A percentile compares a stretch with the other conserved stretches of the same genome.
These are phyloP conservation scores for Pseudoneurospora amorphoporcata DNA, from an alignment of 495 filamentous ascomycete species.

Conservation along the genomic window DNA sequence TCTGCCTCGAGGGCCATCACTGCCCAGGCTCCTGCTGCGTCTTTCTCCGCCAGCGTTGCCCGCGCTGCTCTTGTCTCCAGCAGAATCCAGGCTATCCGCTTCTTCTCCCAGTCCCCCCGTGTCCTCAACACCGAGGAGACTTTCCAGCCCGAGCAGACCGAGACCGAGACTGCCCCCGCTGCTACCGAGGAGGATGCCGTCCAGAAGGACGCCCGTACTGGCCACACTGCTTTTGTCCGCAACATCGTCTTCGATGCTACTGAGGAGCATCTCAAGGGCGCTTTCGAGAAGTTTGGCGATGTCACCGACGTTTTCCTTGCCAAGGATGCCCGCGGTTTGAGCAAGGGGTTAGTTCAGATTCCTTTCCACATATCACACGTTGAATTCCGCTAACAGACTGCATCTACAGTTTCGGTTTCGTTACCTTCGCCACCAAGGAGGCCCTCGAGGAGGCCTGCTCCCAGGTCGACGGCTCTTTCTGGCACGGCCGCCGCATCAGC, in stretches of 20 bases:
- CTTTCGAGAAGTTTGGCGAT: slow-evolving; percentile 57
- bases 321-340: slow-evolving; percentile 62
- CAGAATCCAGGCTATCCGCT: slow-evolving; percentile 18
- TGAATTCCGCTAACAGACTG: background rate
- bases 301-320: slow-evolving; percentile 47
- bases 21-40: slow-evolving; percentile 28
- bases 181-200: background rate
- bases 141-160: background rate
- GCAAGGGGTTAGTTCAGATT: slow-evolving; percentile 64
- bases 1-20: slow-evolving; percentile 37
- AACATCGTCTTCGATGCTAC: slow-evolving; percentile 83
- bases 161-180: background rate
- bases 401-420: slow-evolving; percentile 61
- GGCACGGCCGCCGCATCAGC: slow-evolving; percentile 65
- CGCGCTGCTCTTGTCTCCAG: slow-evolving; percentile 11
- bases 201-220: background rate
- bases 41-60: slow-evolving; percentile 18
- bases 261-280: slow-evolving; percentile 54
- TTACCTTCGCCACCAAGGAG: slow-evolving; percentile 51
- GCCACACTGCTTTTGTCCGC: slow-evolving; percentile 55
- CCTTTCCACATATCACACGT: background rate
- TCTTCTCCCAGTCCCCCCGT: slow-evolving; percentile 18
- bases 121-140: slow-evolving; percentile 1
- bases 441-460: slow-evolving; percentile 51
- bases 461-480: slow-evolving; percentile 55